Evolutionary conservation across 208 protist genomes (phyloP).

Genomic region (Porcisia deanei): DNA sequence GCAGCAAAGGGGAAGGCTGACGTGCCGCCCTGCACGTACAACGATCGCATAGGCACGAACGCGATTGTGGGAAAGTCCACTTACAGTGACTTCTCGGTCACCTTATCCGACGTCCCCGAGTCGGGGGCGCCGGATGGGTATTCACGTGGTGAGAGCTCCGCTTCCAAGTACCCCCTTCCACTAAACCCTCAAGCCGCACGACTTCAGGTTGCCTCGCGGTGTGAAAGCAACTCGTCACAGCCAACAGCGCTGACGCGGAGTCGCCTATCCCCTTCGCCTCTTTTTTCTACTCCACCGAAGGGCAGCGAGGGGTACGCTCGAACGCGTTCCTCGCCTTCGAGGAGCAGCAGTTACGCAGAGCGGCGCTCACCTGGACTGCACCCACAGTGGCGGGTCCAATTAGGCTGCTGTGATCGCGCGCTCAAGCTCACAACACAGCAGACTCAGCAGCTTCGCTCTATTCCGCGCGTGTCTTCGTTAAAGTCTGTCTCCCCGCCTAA

Average conservation of each 20-base stretch:
- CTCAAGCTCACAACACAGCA: not conserved
- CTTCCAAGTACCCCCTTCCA: not conserved
- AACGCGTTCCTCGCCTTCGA: not conserved
- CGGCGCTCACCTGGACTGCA: not conserved
- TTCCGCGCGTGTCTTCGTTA: not conserved
- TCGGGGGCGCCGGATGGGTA: not conserved
- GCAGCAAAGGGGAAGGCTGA: not conserved
- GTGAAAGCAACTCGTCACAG: not conserved
- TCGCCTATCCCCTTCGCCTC: not conserved
- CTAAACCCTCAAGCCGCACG: not conserved
- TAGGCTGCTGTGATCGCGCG: not conserved
- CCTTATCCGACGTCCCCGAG: not conserved
- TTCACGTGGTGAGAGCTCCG: not conserved
- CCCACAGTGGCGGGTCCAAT: not conserved
- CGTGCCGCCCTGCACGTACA: not conserved
- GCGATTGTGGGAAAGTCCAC: not conserved
- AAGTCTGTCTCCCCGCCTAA: not conserved
- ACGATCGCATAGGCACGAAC: not conserved
- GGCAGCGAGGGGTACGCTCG: not conserved
- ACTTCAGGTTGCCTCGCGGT: not conserved
- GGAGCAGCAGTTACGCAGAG: not conserved
- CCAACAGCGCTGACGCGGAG: not conserved
- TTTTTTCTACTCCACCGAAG: constrained; percentile 2
- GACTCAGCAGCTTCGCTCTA: not conserved
- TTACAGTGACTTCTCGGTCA: not conserved